Conservation (phyloP, 192 early-diverging fungal genomes). For the Backusella westeae region DNA sequence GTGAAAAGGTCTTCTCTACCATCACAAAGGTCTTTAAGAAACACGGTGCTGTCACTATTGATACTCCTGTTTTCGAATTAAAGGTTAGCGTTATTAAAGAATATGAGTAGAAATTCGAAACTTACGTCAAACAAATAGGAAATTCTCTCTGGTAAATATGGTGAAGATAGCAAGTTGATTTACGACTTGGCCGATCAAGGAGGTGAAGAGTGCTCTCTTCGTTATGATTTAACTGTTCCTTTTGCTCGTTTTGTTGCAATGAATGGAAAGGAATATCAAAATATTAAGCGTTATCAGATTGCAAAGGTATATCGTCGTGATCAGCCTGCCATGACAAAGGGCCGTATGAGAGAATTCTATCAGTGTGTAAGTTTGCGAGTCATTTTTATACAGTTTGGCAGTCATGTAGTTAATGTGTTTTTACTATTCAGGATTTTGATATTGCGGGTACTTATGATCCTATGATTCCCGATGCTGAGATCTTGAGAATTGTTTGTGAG, state of each 20-base stretch:
- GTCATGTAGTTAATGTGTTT: not conserved
- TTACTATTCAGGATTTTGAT: constrained; percentile 81
- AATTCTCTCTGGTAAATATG: constrained; percentile 95
- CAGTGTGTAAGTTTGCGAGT: constrained; percentile 72
- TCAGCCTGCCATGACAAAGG: constrained; percentile 97
- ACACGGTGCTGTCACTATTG: constrained; percentile 97
- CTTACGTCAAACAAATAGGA: constrained; percentile 43
- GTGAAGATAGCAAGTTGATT: constrained; percentile 98
- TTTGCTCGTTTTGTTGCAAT: constrained; percentile 96
- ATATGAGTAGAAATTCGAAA: not conserved
- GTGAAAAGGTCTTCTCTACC: constrained; percentile 87
- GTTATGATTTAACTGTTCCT: constrained; percentile 98
- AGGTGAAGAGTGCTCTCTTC: constrained; percentile 91
- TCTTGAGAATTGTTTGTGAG: constrained; percentile 78
- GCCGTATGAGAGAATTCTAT: constrained; percentile 98
- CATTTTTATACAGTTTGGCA: not conserved
- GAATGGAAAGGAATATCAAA: constrained; percentile 78
- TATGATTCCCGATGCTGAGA: constrained; percentile 98
- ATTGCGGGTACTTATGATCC: constrained; percentile 92
- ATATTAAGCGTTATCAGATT: constrained; percentile 96
- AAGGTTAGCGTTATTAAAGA: constrained; percentile 38
- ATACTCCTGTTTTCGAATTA: constrained; percentile 98
- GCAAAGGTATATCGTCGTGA: constrained; percentile 98
- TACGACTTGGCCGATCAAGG: constrained; percentile 98
- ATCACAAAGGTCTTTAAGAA: constrained; percentile 89